A percentile compares a stretch with the other conserved stretches of the same genome.
phyloP scores from a whole-genome alignment of 352 stramenopile genomes.

The Blastocystis sp. region DNA sequence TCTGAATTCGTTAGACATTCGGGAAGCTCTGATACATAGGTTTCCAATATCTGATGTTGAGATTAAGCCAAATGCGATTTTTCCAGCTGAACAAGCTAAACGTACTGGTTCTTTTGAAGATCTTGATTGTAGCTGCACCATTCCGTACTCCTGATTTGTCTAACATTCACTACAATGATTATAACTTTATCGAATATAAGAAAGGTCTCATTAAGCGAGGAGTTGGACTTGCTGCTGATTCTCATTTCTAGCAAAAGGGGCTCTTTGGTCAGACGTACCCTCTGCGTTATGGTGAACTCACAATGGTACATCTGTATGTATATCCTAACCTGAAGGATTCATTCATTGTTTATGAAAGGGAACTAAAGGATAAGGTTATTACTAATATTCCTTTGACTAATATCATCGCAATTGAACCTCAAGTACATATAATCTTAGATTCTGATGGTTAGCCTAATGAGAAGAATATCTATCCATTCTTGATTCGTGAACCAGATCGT shows the following conservation, averaged over 20 bases:
- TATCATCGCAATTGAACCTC: slow-evolving; percentile 6
- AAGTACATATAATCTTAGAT: not conserved
- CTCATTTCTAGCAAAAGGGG: slow-evolving; percentile 23
- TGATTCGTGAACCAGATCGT: not conserved
- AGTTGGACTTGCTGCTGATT: not conserved
- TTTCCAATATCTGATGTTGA: slow-evolving; percentile 11
- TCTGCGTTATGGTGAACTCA: not conserved
- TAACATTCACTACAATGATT: slow-evolving; percentile 41
- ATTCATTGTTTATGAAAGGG: slow-evolving; percentile 9
- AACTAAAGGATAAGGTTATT: not conserved
- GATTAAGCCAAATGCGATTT: slow-evolving; percentile 24
- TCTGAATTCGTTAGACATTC: not conserved
- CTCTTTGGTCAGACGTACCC: slow-evolving; percentile 23
- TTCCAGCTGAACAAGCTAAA: slow-evolving; percentile 33
- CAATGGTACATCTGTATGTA: not conserved
- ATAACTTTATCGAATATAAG: slow-evolving; percentile 39
- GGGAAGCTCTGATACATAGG: not conserved
- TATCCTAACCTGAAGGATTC: not conserved
- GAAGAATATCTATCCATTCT: not conserved
- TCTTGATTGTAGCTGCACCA: not conserved
- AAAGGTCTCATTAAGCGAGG: not conserved
- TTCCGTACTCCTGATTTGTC: not conserved
- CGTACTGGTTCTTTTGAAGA: not conserved
- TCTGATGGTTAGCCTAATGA: not conserved
- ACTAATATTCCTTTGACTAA: not conserved